A percentile compares a stretch with the other conserved stretches of the same genome.
phyloP scores from a whole-genome alignment of 1,284 basidiomycete species.

The Polyporus tsugae region DNA sequence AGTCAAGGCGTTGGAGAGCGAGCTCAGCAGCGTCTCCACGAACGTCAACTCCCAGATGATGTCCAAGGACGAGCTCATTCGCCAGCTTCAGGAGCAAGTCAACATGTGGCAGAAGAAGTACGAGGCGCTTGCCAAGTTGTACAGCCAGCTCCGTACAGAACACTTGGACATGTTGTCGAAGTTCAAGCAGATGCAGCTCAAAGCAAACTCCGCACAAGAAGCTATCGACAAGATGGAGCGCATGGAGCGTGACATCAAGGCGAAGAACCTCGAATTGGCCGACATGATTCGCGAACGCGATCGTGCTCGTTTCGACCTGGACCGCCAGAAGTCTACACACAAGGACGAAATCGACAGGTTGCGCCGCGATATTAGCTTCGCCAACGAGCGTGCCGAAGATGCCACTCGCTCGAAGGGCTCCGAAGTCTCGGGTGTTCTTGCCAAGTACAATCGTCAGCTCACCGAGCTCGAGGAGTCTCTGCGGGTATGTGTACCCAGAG shows the following conservation, averaged over 20 bases:
- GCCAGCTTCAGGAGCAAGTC: slow-evolving; percentile 97
- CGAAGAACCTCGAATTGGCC: slow-evolving; percentile 97
- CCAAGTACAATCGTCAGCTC: slow-evolving; percentile 96
- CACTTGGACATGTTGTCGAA: slow-evolving; percentile 98
- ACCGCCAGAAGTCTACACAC: slow-evolving; percentile 92
- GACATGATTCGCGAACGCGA: slow-evolving; percentile 99
- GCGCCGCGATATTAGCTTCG: slow-evolving; percentile 93
- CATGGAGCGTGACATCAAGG: slow-evolving; percentile 98
- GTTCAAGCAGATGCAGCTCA: slow-evolving; percentile 97
- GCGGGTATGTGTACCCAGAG: slow-evolving; percentile 60
- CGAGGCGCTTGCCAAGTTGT: slow-evolving; percentile 97
- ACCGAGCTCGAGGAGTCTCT: slow-evolving; percentile 95
- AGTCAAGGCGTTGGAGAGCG: slow-evolving; percentile 96
- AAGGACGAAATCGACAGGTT: slow-evolving; percentile 96
- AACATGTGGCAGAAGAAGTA: slow-evolving; percentile 99
- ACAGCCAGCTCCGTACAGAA: slow-evolving; percentile 97
- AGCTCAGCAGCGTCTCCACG: slow-evolving; percentile 80
- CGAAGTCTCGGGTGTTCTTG: slow-evolving; percentile 89
- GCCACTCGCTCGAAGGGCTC: slow-evolving; percentile 91
- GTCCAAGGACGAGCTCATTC: slow-evolving; percentile 96
- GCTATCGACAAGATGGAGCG: slow-evolving; percentile 99
- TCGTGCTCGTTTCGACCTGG: slow-evolving; percentile 95
- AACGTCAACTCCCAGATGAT: slow-evolving; percentile 90
- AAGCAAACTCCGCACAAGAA: slow-evolving; percentile 98
- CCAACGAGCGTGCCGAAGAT: slow-evolving; percentile 98